Percentiles rank a stretch among this genome's conserved stretches.
phyloP scores from a whole-genome alignment of 257 asterid species.

The Solanum chilense region DNA sequence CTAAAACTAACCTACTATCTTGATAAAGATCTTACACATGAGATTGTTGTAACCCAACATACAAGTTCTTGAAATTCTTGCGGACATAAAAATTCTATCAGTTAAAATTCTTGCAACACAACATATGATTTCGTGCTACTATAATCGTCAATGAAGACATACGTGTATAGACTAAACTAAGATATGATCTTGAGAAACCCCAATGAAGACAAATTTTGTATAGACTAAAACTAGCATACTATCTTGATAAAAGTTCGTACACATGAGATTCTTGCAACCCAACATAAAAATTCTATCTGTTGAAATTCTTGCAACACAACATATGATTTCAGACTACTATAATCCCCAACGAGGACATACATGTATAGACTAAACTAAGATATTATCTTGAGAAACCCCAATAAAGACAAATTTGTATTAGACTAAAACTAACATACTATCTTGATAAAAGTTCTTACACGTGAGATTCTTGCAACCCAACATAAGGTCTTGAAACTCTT shows the following conservation, averaged over 20 bases:
- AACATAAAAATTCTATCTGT: neutral
- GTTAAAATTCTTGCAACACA: neutral
- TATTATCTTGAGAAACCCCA: neutral
- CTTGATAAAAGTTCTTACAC: neutral
- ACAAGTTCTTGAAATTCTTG: too few relatives aligned
- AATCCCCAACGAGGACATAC: neutral
- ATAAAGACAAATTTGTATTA: neutral
- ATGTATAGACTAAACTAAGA: neutral
- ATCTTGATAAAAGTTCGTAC: neutral
- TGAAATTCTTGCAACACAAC: neutral
- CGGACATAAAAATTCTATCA: neutral
- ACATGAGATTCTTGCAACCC: neutral
- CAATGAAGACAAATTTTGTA: neutral
- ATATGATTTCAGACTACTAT: neutral
- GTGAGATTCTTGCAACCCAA: neutral
- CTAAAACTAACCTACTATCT: too few relatives aligned
- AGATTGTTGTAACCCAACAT: too few relatives aligned
- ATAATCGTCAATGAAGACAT: neutral
- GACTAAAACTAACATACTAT: neutral
- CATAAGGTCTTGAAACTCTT: neutral
- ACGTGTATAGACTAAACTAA: neutral
- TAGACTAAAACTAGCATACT: neutral
- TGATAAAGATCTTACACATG: too few relatives aligned
- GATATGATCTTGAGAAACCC: neutral
- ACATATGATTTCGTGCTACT: neutral